These are phyloP conservation scores for Penicillium vulpinum DNA, from an alignment of 2,329 filamentous ascomycete genomes.

Conservation along the genomic window DNA sequence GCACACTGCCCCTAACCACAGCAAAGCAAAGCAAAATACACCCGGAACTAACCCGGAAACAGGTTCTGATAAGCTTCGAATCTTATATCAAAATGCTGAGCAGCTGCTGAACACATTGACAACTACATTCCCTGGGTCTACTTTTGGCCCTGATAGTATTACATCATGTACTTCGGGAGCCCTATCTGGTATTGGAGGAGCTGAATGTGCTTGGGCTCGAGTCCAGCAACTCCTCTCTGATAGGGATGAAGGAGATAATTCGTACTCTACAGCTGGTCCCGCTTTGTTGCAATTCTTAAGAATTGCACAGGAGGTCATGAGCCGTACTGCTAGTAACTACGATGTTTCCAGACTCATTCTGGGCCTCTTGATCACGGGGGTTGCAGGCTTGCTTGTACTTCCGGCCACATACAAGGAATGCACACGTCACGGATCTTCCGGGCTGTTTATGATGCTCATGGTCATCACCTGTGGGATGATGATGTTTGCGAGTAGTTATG, in stretches of 20 bases:
- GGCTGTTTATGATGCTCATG: conserved; percentile 50
- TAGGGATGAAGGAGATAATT: conserved; percentile 4
- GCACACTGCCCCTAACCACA: conserved; percentile 7
- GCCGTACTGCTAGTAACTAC: conserved; percentile 90
- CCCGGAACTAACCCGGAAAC: conserved; percentile 14
- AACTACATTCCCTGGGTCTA: conserved; percentile 65
- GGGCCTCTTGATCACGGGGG: conserved; percentile 38
- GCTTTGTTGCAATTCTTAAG: conserved; percentile 60
- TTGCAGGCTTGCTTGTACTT: conserved; percentile 46
- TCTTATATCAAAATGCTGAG: conserved; percentile 74
- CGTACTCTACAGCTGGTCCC: conserved; percentile 23
- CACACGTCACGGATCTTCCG: conserved; percentile 29
- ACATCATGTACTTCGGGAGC: conserved; percentile 24
- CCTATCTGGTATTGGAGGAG: conserved; percentile 49
- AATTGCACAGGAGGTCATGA: conserved; percentile 75
- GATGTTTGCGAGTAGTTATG: conserved; percentile 98
- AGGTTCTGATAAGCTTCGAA: conserved; percentile 59
- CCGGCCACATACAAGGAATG: conserved; percentile 31
- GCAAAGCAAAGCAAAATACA: not conserved
- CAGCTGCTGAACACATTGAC: conserved; percentile 78
- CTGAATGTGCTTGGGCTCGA: conserved; percentile 70
- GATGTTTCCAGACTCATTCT: conserved; percentile 57
- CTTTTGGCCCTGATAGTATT: conserved; percentile 42
- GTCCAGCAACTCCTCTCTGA: conserved; percentile 26
- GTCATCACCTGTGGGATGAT: conserved; percentile 71